Base-by-base conservation (phyloP, 768 basidiomycete genomes). In the Rhodotorula graminis region DNA sequence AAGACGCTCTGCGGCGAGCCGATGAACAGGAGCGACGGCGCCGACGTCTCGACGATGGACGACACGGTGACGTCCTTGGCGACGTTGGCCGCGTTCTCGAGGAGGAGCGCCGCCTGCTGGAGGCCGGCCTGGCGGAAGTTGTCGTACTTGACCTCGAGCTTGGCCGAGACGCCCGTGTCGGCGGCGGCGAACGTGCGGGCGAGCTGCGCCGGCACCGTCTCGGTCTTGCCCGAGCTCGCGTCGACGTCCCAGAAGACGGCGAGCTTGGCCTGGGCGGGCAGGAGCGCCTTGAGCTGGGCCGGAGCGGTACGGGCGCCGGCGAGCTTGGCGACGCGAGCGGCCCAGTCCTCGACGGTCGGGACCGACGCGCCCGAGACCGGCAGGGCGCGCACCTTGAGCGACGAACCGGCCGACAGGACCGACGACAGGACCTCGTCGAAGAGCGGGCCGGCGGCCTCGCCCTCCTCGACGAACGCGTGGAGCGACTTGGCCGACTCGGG, bases 71-170 rank as follows among this genome's bases (percentile, higher is more conserved):
- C 80, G 37, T 82, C 82, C 19, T 80, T 73, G 25, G 77, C 76
- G 7, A 78, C 81, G 7, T 84, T 84, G 21, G 85, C 82, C 7
- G 87, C 84, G 44, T 70, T 71, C 42, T 76, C 73, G 61, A 94
- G 83, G n/a, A 91, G 79, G 56, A 93, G 83, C 23, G 89, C 85
- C 78, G 87, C 87, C 23, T 86, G 86, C 23, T 86, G 84, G 63
- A 93, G 83, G 19, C 89, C 91, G 52, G 88, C 89, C 29, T 86
- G 88, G 31, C 89, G 90, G 81, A 90, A 88, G 46, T 86, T 86
- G 79, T 95, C 92, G 80, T 89, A 83, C 70, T 88, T 87, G 27
- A 86, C 86, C 46, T 90, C 82, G 57, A 88, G 85, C 71, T 89
- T 88, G 27, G 87, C 82, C 10, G 82, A 80, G 31, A 92, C 83